Base-by-base conservation (phyloP, 352 stramenopile genomes). In the Globisporangium rhizosaccharum region DNA sequence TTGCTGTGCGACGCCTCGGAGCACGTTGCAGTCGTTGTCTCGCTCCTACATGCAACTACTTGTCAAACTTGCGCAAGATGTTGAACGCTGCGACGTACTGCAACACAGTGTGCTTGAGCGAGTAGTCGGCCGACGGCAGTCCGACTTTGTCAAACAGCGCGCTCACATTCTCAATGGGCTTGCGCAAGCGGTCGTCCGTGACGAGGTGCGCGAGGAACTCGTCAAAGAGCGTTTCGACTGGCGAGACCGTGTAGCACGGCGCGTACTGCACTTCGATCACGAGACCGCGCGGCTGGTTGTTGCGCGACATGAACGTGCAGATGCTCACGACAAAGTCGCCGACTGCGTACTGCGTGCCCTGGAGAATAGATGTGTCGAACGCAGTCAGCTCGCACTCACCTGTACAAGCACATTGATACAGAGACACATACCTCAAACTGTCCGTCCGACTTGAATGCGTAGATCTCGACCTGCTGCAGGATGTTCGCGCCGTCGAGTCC, bases 51-150 rank as follows among this genome's bases (percentile, higher is more conserved):
- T 7, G 33, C 33, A 39, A 39, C 33, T 82, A 89, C 57, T 89
- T 90, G 50, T 88, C 76, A 46, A 89, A 90, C 67, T 86, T 89
- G 58, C 85, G 81, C 33, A 94, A 63, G 52, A 94, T 88, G 64
- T 94, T 92, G 60, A 90, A 94, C 4, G 82, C 85, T 15, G 82
- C 85, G 39, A 94, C 85, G 62, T 94, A 94, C 69, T 94, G 85
- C 63, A 94, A 73, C 39, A 81, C 85, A 58, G 85, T 94, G 70
- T 94, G 85, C 63, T 94, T 94, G 67, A 92, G 85, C 36, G 74
- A 90, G 65, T 94, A 94, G 67, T 92, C 81, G 53, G 57, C 70
- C 47, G 71, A 66, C 0, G 76, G 73, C 23, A 92, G 72, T n/a
- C 76, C 75, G 17, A 87, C 79, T 64, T 92, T 92, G 51, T 92